Conservation (phyloP, 371 early-diverging fungal genomes). For the Lichtheimia ramosa region DNA sequence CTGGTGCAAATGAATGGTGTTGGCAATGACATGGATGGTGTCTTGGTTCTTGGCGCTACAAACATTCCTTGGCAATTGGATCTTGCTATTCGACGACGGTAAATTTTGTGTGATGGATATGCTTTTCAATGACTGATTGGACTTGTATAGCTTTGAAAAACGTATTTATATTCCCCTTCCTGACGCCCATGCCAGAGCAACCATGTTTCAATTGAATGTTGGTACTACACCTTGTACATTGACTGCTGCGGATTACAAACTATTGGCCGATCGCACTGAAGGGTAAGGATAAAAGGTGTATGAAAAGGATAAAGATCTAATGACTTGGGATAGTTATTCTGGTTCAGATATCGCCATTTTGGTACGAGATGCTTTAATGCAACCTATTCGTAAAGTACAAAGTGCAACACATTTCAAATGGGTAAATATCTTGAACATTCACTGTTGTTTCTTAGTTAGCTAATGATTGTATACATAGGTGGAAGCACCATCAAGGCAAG, state of each 20-base stretch:
- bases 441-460: background rate
- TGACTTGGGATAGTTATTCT: slow-evolving; percentile 62
- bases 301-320: background rate
- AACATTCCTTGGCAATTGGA: slow-evolving; percentile 98
- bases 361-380: slow-evolving; percentile 96
- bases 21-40: slow-evolving; percentile 90
- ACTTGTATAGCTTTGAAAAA: slow-evolving; percentile 82
- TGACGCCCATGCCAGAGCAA: slow-evolving; percentile 82
- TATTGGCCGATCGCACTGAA: slow-evolving; percentile 81
- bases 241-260: slow-evolving; percentile 66
- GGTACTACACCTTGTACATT: slow-evolving; percentile 87
- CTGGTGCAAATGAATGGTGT: slow-evolving; percentile 99
- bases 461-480: slow-evolving; percentile 26
- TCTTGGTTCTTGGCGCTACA: slow-evolving; percentile 94
- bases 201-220: slow-evolving; percentile 89
- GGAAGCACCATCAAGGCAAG: slow-evolving; percentile 64
- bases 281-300: slow-evolving; percentile 51
- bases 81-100: slow-evolving; percentile 89
- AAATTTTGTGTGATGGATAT: slow-evolving; percentile 2
- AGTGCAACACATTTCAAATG: slow-evolving; percentile 93
- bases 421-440: slow-evolving; percentile 41
- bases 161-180: slow-evolving; percentile 97
- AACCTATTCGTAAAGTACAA: slow-evolving; percentile 95
- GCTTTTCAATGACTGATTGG: background rate
- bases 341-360: slow-evolving; percentile 94